A percentile compares a stretch with the other conserved stretches of the same genome.
These are phyloP conservation scores for Coemansia sp. DNA, from an alignment of 192 early-diverging fungal genomes.

Conservation along the genomic window DNA sequence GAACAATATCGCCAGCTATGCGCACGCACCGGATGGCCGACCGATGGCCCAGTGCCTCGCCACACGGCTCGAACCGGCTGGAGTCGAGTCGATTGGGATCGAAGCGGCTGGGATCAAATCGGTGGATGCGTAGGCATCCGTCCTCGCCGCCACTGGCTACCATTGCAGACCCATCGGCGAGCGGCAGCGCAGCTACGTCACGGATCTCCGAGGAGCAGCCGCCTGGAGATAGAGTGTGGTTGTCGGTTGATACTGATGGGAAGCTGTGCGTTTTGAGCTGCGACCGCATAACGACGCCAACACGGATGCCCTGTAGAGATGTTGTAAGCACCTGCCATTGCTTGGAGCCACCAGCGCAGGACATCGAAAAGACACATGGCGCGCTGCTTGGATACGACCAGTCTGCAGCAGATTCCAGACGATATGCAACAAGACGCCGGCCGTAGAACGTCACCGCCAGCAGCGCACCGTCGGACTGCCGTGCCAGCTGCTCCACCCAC, in stretches of 20 bases:
- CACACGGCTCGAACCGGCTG: too few relatives aligned
- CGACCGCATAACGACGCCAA: slow-evolving; percentile 48
- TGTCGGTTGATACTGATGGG: neutral
- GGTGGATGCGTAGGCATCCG: slow-evolving; percentile 8
- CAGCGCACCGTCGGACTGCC: slow-evolving; percentile 55
- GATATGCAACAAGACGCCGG: slow-evolving; percentile 72
- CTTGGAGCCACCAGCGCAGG: slow-evolving; percentile 73
- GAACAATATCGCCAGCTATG: slow-evolving; percentile 37
- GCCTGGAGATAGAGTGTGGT: neutral
- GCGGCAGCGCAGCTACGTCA: neutral
- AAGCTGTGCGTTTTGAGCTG: slow-evolving; percentile 56
- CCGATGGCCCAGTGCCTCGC: slow-evolving; percentile 10
- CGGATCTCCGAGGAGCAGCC: neutral
- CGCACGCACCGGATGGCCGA: slow-evolving; percentile 32
- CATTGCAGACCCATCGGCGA: neutral
- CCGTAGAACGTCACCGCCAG: slow-evolving; percentile 72
- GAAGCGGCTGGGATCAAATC: neutral
- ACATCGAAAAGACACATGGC: slow-evolving; percentile 68
- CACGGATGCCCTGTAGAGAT: slow-evolving; percentile 50
- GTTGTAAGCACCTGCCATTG: slow-evolving; percentile 69
- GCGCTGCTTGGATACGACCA: slow-evolving; percentile 20
- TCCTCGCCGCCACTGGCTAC: slow-evolving; percentile 31
- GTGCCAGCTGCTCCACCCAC: slow-evolving; percentile 64
- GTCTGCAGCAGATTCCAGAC: too few relatives aligned
- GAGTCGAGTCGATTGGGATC: too few relatives aligned